Evolutionary conservation across 1,139 yeast species (phyloP).

Genomic region (Kluyveromyces sp.): DNA sequence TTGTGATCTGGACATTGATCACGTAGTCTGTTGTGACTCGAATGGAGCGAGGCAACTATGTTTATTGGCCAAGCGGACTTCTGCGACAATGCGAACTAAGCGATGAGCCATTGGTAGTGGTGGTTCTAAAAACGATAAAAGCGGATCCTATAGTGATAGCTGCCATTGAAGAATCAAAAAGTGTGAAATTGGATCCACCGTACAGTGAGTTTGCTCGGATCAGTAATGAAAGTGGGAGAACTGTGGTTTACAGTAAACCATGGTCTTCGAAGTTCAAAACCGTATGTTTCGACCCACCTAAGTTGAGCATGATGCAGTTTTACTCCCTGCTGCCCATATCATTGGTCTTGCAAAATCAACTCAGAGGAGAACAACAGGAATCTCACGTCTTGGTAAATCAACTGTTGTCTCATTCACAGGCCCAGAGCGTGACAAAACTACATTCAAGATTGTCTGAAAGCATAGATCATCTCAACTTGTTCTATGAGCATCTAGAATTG

Average conservation of each 20-base stretch:
- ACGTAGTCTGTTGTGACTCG: not conserved
- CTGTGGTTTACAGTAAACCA: not conserved
- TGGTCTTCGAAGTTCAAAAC: slow-evolving; percentile 32
- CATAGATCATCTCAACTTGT: slow-evolving; percentile 25
- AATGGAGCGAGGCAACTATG: not conserved
- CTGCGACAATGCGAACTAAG: not conserved
- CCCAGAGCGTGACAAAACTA: not conserved
- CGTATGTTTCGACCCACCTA: slow-evolving; percentile 67
- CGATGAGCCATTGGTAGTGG: slow-evolving; percentile 1
- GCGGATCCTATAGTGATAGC: slow-evolving; percentile 4
- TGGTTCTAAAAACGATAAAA: not conserved
- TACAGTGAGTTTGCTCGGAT: slow-evolving; percentile 1
- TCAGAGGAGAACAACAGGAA: slow-evolving; percentile 21
- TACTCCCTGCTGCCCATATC: slow-evolving; percentile 68
- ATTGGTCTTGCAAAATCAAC: slow-evolving; percentile 43
- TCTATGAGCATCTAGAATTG: slow-evolving; percentile 19
- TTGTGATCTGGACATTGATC: not conserved
- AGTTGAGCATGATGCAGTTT: slow-evolving; percentile 66
- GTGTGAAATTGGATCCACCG: not conserved
- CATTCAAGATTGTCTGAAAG: slow-evolving; percentile 12
- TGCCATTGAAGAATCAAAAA: slow-evolving; percentile 2
- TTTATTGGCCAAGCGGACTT: slow-evolving; percentile 6
- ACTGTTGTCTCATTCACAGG: slow-evolving; percentile 20
- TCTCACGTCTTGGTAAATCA: slow-evolving; percentile 30
- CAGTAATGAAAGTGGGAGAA: not conserved